A percentile compares a stretch with the other conserved stretches of the same genome.
These are phyloP conservation scores for Cairneyella variabilis DNA, from an alignment of 495 filamentous ascomycete species.

Conservation along the genomic window DNA sequence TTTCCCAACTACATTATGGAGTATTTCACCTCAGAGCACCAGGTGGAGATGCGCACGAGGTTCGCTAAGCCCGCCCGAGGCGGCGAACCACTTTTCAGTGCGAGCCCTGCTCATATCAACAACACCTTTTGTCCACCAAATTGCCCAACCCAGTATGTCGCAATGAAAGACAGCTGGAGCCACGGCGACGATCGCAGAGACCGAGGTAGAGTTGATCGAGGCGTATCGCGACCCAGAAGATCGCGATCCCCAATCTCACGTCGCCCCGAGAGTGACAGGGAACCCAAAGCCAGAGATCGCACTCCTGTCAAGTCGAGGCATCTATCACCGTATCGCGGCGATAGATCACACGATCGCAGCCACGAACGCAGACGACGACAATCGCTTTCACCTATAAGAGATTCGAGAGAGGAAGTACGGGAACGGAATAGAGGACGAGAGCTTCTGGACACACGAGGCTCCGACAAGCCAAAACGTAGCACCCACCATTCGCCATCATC, in stretches of 20 bases:
- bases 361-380: conserved; percentile 29
- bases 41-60: background rate
- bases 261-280: conserved; percentile 25
- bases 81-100: conserved; percentile 3
- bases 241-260: conserved; percentile 27
- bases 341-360: conserved; percentile 31
- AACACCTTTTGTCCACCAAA: conserved; percentile 9
- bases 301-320: conserved; percentile 21
- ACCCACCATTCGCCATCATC: conserved; percentile 32
- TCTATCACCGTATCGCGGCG: conserved; percentile 7
- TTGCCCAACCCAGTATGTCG: conserved; percentile 27
- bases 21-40: background rate
- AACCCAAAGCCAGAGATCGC: conserved; percentile 23
- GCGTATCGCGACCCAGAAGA: conserved; percentile 25
- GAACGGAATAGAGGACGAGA: conserved; percentile 32
- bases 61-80: background rate
- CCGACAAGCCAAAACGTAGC: conserved; percentile 30
- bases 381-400: conserved; percentile 27
- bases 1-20: background rate
- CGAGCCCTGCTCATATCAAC: background rate
- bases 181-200: conserved; percentile 31
- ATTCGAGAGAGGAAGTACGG: conserved; percentile 32
- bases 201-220: conserved; percentile 31
- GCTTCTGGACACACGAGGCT: conserved; percentile 30
- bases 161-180: conserved; percentile 33